A percentile compares a stretch with the other conserved stretches of the same genome.
Evolutionary conservation across 2,329 filamentous ascomycete species (phyloP).

Genomic region (Ciborinia camelliae): DNA sequence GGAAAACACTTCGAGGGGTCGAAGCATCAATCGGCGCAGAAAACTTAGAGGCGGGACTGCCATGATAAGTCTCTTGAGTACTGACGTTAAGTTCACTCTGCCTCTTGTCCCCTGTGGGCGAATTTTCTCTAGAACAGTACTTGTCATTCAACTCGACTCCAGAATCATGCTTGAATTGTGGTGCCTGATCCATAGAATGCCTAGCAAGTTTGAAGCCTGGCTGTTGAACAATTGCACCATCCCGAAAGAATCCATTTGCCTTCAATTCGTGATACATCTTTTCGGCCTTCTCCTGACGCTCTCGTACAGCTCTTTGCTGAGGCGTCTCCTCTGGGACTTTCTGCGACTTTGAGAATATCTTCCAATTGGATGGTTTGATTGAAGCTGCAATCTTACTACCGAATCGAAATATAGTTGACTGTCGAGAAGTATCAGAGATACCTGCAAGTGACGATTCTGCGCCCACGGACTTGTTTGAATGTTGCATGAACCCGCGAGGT

Average conservation of each 20-base stretch:
- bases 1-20: constrained; percentile 25
- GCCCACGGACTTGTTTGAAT: constrained; percentile 22
- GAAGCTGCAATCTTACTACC: constrained; percentile 51
- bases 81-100: constrained; percentile 31
- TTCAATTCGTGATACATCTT: constrained; percentile 53
- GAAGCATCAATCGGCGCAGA: constrained; percentile 19
- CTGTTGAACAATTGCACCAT: constrained; percentile 37
- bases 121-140: constrained; percentile 17
- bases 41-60: constrained; percentile 21
- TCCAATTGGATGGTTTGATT: constrained; percentile 53
- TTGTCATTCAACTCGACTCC: constrained; percentile 29
- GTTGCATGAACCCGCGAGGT: constrained; percentile 22
- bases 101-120: constrained; percentile 31
- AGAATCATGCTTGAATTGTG: constrained; percentile 32
- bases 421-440: constrained; percentile 37
- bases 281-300: constrained; percentile 46
- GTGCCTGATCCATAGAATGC: constrained; percentile 5
- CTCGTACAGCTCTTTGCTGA: constrained; percentile 43
- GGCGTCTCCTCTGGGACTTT: constrained; percentile 42
- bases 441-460: constrained; percentile 29
- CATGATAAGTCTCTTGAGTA: constrained; percentile 19
- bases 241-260: constrained; percentile 44
- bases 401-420: constrained; percentile 52
- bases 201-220: constrained; percentile 6
- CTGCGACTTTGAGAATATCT: constrained; percentile 34